A percentile compares a stretch with the other conserved stretches of the same genome.
Conservation (phyloP, 257 asterid species). For the Penstemon eatonii region DNA sequence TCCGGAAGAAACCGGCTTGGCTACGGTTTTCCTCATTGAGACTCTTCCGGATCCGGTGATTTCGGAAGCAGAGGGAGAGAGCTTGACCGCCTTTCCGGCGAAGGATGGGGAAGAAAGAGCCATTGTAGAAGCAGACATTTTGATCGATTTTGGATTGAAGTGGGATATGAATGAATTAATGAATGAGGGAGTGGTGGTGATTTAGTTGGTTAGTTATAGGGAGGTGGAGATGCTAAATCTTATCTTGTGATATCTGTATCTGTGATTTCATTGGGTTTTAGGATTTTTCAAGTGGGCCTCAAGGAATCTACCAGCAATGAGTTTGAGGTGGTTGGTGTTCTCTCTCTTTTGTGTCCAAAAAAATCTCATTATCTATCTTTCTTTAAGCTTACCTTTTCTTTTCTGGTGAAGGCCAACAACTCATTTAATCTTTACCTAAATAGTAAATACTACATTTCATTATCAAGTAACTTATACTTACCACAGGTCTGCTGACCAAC, state of each 20-base stretch:
- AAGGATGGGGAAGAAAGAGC: constrained; percentile 36
- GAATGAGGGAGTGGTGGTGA: background rate
- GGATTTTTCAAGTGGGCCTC: background rate
- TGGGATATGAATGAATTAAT: background rate
- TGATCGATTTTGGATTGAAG: background rate
- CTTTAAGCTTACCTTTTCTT: too few relatives aligned
- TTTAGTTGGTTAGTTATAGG: constrained; percentile 11
- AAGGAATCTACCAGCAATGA: too few relatives aligned
- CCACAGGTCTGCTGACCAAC: too few relatives aligned
- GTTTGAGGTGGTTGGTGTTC: too few relatives aligned
- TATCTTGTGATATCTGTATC: constrained; percentile 23
- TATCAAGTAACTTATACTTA: too few relatives aligned
- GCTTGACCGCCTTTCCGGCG: constrained; percentile 31
- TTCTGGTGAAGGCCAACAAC: too few relatives aligned
- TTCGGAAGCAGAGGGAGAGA: constrained; percentile 21
- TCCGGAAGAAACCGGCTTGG: constrained; percentile 31
- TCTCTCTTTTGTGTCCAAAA: too few relatives aligned
- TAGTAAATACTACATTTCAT: too few relatives aligned
- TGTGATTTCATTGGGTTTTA: constrained; percentile 24
- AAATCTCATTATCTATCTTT: too few relatives aligned
- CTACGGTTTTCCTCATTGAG: constrained; percentile 27
- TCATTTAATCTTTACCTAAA: too few relatives aligned
- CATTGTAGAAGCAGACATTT: constrained; percentile 35
- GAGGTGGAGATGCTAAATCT: background rate
- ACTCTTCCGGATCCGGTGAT: constrained; percentile 18